Evolutionary conservation across 805 yeast genomes (phyloP).

Genomic region (Tetrapisispora taiwanensis): DNA sequence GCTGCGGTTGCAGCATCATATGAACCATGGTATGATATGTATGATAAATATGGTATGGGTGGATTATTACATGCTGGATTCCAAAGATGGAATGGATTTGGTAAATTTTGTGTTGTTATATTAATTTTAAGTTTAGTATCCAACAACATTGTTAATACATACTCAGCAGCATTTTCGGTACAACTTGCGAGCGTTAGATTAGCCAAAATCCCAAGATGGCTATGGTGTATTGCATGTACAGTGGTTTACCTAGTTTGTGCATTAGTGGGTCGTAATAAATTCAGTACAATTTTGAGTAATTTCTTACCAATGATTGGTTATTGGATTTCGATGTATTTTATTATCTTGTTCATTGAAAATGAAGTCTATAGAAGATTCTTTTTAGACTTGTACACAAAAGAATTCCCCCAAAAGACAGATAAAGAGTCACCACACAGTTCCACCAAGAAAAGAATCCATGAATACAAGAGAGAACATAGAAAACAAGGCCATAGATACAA

Average conservation of each 20-base stretch:
- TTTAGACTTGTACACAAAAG: conserved; percentile 35
- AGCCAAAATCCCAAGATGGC: conserved; percentile 66
- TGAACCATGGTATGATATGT: conserved; percentile 48
- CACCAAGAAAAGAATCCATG: conserved; percentile 26
- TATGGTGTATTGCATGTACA: conserved; percentile 57
- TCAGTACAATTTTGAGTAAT: conserved; percentile 63
- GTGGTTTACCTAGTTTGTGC: conserved; percentile 59
- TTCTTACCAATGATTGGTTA: conserved; percentile 87
- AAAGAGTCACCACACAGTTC: conserved; percentile 22
- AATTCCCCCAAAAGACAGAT: conserved; percentile 35
- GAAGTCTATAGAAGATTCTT: conserved; percentile 48
- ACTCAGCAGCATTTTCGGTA: conserved; percentile 71
- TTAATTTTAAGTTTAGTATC: conserved; percentile 68
- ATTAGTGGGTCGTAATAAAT: conserved; percentile 63
- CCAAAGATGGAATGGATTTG: conserved; percentile 62
- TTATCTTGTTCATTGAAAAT: conserved; percentile 64
- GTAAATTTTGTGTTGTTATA: conserved; percentile 62
- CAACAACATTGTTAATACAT: conserved; percentile 71
- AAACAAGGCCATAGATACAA: conserved; percentile 42
- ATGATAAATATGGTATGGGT: conserved; percentile 56
- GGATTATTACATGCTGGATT: conserved; percentile 61
- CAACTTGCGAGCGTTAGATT: conserved; percentile 50
- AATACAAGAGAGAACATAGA: conserved; percentile 12
- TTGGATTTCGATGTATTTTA: conserved; percentile 77
- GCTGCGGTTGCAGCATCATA: conserved; percentile 55